A percentile compares a stretch with the other conserved stretches of the same genome.
phyloP scores from a whole-genome alignment of 1,284 basidiomycete genomes.

The Ustilago nuda region DNA sequence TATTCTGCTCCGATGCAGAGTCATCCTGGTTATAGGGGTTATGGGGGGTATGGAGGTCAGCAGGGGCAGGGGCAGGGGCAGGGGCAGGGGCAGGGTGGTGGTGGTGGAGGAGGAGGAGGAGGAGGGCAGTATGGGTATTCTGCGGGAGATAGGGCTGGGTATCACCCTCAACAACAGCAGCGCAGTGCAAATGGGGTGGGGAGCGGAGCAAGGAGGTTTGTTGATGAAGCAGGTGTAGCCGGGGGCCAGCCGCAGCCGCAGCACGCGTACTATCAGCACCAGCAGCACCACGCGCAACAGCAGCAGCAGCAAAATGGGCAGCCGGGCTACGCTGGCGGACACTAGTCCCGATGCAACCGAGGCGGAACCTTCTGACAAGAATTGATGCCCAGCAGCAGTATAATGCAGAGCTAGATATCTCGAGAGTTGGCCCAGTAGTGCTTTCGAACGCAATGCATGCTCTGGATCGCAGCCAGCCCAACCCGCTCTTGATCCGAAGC shows the following conservation, averaged over 20 bases:
- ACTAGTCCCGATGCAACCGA: background rate
- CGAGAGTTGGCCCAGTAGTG: too few relatives aligned
- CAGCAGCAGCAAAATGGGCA: background rate
- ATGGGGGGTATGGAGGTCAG: conserved; percentile 4
- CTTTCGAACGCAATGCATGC: too few relatives aligned
- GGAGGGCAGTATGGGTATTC: background rate
- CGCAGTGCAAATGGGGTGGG: background rate
- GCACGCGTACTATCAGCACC: conserved; percentile 5
- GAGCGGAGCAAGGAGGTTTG: background rate
- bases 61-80: conserved; percentile 13
- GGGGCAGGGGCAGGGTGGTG: too few relatives aligned
- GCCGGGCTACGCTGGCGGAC: conserved; percentile 5
- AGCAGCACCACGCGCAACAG: conserved; percentile 12
- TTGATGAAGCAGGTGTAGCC: background rate
- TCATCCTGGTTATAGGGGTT: conserved; percentile 16
- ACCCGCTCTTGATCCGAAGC: too few relatives aligned
- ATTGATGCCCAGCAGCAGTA: too few relatives aligned
- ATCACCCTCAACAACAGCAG: background rate
- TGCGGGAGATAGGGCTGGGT: background rate
- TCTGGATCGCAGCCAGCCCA: too few relatives aligned
- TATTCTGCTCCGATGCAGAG: conserved; percentile 18
- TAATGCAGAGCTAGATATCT: too few relatives aligned
- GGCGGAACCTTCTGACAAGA: background rate
- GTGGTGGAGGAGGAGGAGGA: background rate
- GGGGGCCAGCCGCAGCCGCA: background rate